A percentile compares a stretch with the other conserved stretches of the same genome.
Conservation (phyloP, 2,329 filamentous ascomycete species). For the Aspergillus hortae region DNA sequence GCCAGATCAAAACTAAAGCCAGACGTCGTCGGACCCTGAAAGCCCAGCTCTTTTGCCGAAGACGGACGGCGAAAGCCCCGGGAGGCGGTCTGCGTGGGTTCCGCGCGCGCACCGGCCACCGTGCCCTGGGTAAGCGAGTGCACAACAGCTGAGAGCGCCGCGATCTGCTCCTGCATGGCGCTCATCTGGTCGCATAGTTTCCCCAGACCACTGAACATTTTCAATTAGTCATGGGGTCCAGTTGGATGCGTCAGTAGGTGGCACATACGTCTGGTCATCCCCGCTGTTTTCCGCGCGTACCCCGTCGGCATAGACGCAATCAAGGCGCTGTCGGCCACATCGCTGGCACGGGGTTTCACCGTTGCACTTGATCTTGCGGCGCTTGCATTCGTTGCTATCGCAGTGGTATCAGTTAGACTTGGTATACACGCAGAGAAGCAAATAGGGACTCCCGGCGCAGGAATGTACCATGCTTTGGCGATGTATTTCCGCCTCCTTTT, state of each 20-base stretch:
- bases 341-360: constrained; percentile 60
- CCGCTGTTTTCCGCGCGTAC: constrained; percentile 69
- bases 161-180: constrained; percentile 64
- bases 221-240: no score
- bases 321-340: constrained; percentile 45
- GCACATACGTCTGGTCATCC: background rate
- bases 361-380: constrained; percentile 65
- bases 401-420: background rate
- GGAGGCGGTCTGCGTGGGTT: constrained; percentile 3
- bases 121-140: constrained; percentile 55
- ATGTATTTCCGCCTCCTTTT: constrained; percentile 63
- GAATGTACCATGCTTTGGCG: constrained; percentile 57
- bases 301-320: constrained; percentile 44
- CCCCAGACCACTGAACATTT: constrained; percentile 12
- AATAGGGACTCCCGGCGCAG: background rate
- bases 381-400: constrained; percentile 58
- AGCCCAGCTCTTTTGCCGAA: constrained; percentile 56
- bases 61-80: constrained; percentile 17
- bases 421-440: no score
- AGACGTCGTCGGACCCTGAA: constrained; percentile 79
- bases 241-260: background rate
- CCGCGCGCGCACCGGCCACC: constrained; percentile 8
- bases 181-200: constrained; percentile 28
- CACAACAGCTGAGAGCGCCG: constrained; percentile 68
- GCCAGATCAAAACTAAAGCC: constrained; percentile 81